These are phyloP conservation scores for Kalmusia sp. DNA, from an alignment of 2,329 filamentous ascomycete species.

Conservation along the genomic window DNA sequence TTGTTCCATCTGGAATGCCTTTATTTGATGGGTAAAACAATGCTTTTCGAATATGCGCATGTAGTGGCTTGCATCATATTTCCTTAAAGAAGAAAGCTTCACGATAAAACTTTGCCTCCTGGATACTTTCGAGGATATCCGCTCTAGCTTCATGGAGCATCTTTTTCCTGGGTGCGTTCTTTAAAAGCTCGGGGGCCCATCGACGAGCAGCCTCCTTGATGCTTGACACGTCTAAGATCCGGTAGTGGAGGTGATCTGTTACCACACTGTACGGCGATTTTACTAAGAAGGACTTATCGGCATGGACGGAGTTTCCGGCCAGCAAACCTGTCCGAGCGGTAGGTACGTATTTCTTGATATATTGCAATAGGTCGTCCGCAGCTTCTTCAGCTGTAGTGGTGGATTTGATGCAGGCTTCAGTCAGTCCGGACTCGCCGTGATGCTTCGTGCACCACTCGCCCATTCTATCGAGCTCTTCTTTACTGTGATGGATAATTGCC, in stretches of 20 bases:
- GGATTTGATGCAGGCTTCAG: constrained; percentile 75
- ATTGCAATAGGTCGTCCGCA: constrained; percentile 74
- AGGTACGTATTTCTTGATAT: constrained; percentile 77
- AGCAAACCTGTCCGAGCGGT: constrained; percentile 72
- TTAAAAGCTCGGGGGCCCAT: constrained; percentile 73
- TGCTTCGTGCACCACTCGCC: constrained; percentile 87
- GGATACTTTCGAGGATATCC: constrained; percentile 95
- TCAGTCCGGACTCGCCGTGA: constrained; percentile 83
- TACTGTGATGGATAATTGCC: constrained; percentile 75
- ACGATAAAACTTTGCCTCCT: constrained; percentile 85
- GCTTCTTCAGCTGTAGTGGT: constrained; percentile 75
- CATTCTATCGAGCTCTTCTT: constrained; percentile 77
- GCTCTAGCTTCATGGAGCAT: constrained; percentile 81
- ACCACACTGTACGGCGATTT: constrained; percentile 76
- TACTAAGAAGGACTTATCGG: constrained; percentile 81
- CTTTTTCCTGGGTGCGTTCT: constrained; percentile 73
- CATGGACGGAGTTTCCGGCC: constrained; percentile 93
- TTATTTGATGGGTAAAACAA: too few species aligned
- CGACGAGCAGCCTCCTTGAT: constrained; percentile 89
- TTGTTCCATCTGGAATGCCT: too few species aligned
- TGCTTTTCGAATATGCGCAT: too few species aligned
- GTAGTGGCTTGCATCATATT: not conserved
- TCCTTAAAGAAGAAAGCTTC: constrained; percentile 65
- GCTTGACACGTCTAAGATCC: constrained; percentile 88
- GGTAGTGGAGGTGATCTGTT: constrained; percentile 81